phyloP scores from a whole-genome alignment of 768 basidiomycete genomes.

The Trametes sanguinea region DNA sequence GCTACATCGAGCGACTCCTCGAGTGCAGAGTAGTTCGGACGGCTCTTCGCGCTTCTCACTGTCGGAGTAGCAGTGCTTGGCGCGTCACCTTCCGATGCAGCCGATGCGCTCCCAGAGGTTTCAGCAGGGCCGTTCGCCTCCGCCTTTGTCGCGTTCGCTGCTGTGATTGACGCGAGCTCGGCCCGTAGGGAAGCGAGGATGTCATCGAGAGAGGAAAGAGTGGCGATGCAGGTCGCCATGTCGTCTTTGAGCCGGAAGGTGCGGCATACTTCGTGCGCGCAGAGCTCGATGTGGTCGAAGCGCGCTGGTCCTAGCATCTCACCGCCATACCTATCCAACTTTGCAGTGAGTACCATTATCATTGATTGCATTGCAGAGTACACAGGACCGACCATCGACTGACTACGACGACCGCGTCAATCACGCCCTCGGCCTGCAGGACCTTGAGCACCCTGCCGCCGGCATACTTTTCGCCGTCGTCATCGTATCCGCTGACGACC shows the following conservation, averaged over 20 bases:
- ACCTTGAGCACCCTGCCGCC: slow-evolving; percentile 62
- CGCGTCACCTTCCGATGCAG: background rate
- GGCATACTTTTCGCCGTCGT: slow-evolving; percentile 80
- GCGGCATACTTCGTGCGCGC: slow-evolving; percentile 72
- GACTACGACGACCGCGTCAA: slow-evolving; percentile 81
- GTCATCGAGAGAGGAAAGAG: slow-evolving; percentile 61
- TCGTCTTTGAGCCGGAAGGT: slow-evolving; percentile 69
- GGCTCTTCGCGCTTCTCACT: slow-evolving; percentile 11
- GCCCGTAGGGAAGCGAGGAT: slow-evolving; percentile 57
- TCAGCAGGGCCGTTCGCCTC: background rate
- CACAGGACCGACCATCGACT: slow-evolving; percentile 62
- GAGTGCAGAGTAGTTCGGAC: slow-evolving; percentile 49
- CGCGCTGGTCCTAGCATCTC: slow-evolving; percentile 72
- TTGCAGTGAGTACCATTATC: background rate
- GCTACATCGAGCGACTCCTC: slow-evolving; percentile 49
- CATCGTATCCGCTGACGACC: slow-evolving; percentile 59
- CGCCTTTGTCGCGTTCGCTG: background rate
- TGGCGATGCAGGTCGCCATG: slow-evolving; percentile 58
- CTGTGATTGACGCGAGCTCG: slow-evolving; percentile 39
- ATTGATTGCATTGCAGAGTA: background rate
- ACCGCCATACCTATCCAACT: slow-evolving; percentile 69
- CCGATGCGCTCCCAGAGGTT: background rate
- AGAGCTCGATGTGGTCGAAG: slow-evolving; percentile 78
- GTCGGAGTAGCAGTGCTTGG: no score
- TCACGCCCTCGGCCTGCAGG: slow-evolving; percentile 67